Percentiles rank a stretch among this genome's conserved stretches.
Evolutionary conservation across 2,329 filamentous ascomycete species (phyloP).

Genomic region (Didymella lethalis): DNA sequence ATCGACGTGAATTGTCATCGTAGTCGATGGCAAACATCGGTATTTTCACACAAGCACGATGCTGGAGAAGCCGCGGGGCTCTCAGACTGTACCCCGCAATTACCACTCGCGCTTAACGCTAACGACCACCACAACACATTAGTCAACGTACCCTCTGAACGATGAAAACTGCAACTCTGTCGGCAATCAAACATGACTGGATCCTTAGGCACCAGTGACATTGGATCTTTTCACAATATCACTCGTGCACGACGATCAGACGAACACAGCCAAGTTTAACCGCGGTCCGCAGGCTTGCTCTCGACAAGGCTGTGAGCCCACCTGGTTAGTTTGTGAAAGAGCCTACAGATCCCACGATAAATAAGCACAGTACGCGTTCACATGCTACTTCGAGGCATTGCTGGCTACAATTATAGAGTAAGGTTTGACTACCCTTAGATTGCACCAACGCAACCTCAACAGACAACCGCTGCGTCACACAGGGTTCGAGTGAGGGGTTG

Average conservation of each 20-base stretch:
- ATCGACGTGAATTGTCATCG: conserved; percentile 26
- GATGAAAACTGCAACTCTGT: background rate
- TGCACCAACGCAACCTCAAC: background rate
- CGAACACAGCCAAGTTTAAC: background rate
- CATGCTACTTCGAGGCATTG: background rate
- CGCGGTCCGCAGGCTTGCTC: background rate
- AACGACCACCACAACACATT: conserved; percentile 10
- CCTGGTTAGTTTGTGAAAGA: background rate
- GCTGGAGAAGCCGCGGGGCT: conserved; percentile 22
- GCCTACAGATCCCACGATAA: background rate
- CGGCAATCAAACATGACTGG: background rate
- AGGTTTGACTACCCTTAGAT: background rate
- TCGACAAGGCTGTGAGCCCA: background rate
- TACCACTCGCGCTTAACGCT: conserved; percentile 22
- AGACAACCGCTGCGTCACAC: background rate
- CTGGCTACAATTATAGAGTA: background rate
- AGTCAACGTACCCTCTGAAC: background rate
- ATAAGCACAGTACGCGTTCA: background rate
- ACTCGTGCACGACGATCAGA: background rate
- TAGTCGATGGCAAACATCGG: conserved; percentile 33
- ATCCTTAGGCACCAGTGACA: too few relatives aligned
- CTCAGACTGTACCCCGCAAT: conserved; percentile 33
- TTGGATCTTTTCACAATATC: background rate
- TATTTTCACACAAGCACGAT: conserved; percentile 14
- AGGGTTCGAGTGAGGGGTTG: background rate